Percentiles rank a stretch among this genome's conserved stretches.
phyloP scores from a whole-genome alignment of 257 asterid species.

The Solanum verrucosum region DNA sequence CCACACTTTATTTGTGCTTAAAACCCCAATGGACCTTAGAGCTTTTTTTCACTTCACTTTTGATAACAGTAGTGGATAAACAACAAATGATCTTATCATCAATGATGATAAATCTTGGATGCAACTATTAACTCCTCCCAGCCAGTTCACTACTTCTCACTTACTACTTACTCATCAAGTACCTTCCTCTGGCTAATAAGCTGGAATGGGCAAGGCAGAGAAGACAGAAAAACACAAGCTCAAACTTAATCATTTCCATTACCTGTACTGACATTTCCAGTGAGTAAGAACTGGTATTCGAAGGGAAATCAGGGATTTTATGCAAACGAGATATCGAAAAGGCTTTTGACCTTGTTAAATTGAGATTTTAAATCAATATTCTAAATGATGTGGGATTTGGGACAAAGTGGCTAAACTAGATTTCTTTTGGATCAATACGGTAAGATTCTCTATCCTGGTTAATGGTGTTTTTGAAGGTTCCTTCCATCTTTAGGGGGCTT shows the following conservation, averaged over 20 bases:
- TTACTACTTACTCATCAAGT: background rate
- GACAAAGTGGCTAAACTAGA: background rate
- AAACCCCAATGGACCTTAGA: background rate
- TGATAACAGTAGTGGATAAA: background rate
- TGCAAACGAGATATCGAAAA: background rate
- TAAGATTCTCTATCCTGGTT: background rate
- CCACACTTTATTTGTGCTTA: background rate
- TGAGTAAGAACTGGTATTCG: background rate
- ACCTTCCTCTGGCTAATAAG: background rate
- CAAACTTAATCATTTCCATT: background rate
- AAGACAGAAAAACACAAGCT: background rate
- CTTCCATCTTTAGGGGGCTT: background rate
- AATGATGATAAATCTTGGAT: background rate
- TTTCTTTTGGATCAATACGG: background rate
- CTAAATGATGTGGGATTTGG: background rate
- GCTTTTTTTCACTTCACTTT: background rate
- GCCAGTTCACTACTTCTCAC: background rate
- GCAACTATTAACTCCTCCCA: background rate
- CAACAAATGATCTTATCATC: background rate
- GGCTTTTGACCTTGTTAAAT: background rate
- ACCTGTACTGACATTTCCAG: background rate
- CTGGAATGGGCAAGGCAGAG: background rate
- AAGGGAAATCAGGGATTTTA: background rate
- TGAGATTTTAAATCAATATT: background rate
- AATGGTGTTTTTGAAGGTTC: background rate